Base-by-base conservation (phyloP, 1,284 basidiomycete species). In the Austropuccinia psidii region DNA sequence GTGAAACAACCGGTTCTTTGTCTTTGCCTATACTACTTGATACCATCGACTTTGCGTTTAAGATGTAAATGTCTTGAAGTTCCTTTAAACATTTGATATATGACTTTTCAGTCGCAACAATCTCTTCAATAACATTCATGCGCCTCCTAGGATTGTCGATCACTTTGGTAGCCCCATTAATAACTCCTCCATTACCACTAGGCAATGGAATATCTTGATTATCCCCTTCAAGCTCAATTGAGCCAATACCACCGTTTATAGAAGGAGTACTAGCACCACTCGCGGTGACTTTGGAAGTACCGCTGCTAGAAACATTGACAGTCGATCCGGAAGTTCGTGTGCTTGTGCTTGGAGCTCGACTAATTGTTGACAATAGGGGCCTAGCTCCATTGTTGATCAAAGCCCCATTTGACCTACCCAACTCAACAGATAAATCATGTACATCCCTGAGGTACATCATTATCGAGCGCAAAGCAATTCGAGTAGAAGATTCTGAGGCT, bases 41-140 rank as follows among this genome's bases (percentile, higher is more conserved):
- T 72, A 89, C 86, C 2, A 88, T 84, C 47, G 86, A 85, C n/a
- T 86, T 83, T 4, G 90, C 89, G 43, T 93, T 92, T 78, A 87
- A 88, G 81, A 98, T 90, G 80, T 98, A 99, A 75, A 98, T 96
- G 74, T 94, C 90, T 64, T 94, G 88, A 31, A 99, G 86, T 81
- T 97, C 95, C 79, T 90, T 72, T 27, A 99, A 83, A 15, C 91
- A 90, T 77, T 90, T 90, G 73, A 97, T 91, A 81, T 98, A 99
- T 0, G 94, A 94, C 76, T 91, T 86, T 81, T 99, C 95, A 52
- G 95, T 98, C 4, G 69, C 54, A 37, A 72, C 47, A 29, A 72
- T 72, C 33, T 72, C 69, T 72, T 72, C 69, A 37, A 72, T 61
- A 8, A 72, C 69, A 31, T 61, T 61, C 15, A 52, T 39, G 4